Evolutionary conservation across 805 yeast genomes (phyloP), one percentile per base, ranked within the genome.

Genomic region (Ogataea wickerhamii): DNA sequence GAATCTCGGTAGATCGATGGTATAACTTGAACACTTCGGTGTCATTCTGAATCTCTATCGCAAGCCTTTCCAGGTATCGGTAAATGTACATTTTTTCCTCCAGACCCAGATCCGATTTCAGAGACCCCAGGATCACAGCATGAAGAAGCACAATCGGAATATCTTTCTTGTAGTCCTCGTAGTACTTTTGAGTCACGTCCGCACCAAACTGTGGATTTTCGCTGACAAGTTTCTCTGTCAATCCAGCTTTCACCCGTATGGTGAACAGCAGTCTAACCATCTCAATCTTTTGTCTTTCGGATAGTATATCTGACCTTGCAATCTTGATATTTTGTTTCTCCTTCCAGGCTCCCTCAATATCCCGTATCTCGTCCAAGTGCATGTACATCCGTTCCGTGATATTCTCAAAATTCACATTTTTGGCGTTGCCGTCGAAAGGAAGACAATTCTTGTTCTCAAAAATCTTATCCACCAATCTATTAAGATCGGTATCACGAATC

Each of bases 61-160:
- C 38, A 6, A 58, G 43, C 22, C 44, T 49, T 28, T 58, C 61
- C 27, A 55, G 29, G 8, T 47, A 45, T 29, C 48, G 52, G 38
- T 43, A 45, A 4, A 34, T 23, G 28, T 45, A 34, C 8, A 56
- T 30, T 32, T 56, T 57, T 6, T 47, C 50, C 2, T 31, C 39
- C 28, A 51, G 44, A 4, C 22, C 28, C 14, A 43, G 6, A 1
- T 35, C 26, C 10, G 51, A 40, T 5, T 41, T 27, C 14, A 57
- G 37, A 3, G 55, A 18, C 11, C 58, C 58, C 17, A 57, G 36
- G 48, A 54, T 47, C 8, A 45, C 36, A n/a, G 55, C 52, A 28
- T 58, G 60, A 3, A 57, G 34, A 22, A 58, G 32, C 2, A 36
- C 20, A 3, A 48, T 18, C 18, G 64, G 64, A 11, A 56, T 41